Base-by-base conservation (phyloP, 306 rosid species). In the Arachis stenosperma region DNA sequence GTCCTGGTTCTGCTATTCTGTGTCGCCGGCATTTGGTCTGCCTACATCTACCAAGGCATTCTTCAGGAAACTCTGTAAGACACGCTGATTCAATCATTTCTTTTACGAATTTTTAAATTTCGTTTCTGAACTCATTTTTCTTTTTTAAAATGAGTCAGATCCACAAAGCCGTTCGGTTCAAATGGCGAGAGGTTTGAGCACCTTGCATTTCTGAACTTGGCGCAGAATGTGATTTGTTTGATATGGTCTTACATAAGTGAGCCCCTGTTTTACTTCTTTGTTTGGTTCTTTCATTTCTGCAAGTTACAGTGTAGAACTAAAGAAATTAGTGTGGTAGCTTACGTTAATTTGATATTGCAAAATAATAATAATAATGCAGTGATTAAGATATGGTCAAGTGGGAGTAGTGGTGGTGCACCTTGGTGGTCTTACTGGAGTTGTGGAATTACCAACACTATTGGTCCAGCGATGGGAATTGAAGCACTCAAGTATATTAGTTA, bases 391-490 rank as follows among this genome's bases (percentile, higher is more conserved):
- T 90, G 89, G 87, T 84, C 89, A 33, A 74, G 56, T 43, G 75
- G 88, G 54, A 73, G 82, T 65, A 61, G 61, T 17, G 86, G 84
- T 0, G 96, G 96, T 64, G 96, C 96, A 52, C 93, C 93, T 10
- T 79, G 88, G 91, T 73, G 88, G 89, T 42, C 86, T 1, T 86
- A 81, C 66, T 88, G 91, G 96, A 84, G 92, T 81, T 88, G 88
- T 41, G 96, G 93, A 72, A 83, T 90, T 78, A 84, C 91, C 3
- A 90, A 90, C 65, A 90, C 93, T 6, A 88, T 88, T 73, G 96
- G 96, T 69, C 96, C 96, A 1, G 89, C 93, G 15, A 86, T 90
- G 91, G 96, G 93, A 67, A 90, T 90, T 40, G 93, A 88, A 75
- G 93, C 96, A 37, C 76, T 88, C 40, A 90, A 88, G 77, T 90